Evolutionary conservation across 1,284 basidiomycete genomes (phyloP), one percentile per base, ranked within the genome.

Genomic region (Violaceomyces palustris): DNA sequence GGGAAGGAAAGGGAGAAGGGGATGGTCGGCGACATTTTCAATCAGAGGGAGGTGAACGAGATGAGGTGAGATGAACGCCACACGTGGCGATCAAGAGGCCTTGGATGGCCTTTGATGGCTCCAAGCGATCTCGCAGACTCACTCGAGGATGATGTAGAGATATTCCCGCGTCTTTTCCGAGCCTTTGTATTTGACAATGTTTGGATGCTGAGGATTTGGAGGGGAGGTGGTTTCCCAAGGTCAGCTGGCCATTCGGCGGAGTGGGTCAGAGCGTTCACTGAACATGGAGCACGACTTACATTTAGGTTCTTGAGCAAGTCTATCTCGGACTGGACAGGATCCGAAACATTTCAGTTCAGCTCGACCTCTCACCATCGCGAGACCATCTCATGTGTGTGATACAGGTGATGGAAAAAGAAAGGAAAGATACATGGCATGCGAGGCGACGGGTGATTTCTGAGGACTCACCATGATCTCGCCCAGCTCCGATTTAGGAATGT

Each of bases 141-240:
- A n/a, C 84, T 96, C 92, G 44, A 97, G 81, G 59, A 98, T 90
- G 76, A 98, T 97, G 76, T 93, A 94, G 53, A 97, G 79, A 73
- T 84, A 90, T 70, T 96, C 88, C 45, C 84, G 83, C 42, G 90
- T 93, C 77, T 92, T 92, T 72, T 91, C 88, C 66, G 92, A 97
- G 15, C 93, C 91, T 69, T 94, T 93, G 78, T 97, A 97, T 76
- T 97, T 96, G 72, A 98, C 93, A 70, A 97, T 97, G 74, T 97
- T 97, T 29, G 86, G 81, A 55, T 82, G 78, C 75, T 49, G 33
- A 8, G 25, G 7, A 21, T 17, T 12, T n/a, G n/a, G n/a, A n/a
- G n/a, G n/a, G n/a, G n/a, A n/a, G n/a, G n/a, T n/a, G n/a, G n/a
- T 18, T 24, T 39, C 19, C 27, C 11, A 7, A 11, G 26, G 10